These are phyloP conservation scores for Knoxdaviesia capensis DNA, from an alignment of 2,329 filamentous ascomycete species.

Conservation along the genomic window DNA sequence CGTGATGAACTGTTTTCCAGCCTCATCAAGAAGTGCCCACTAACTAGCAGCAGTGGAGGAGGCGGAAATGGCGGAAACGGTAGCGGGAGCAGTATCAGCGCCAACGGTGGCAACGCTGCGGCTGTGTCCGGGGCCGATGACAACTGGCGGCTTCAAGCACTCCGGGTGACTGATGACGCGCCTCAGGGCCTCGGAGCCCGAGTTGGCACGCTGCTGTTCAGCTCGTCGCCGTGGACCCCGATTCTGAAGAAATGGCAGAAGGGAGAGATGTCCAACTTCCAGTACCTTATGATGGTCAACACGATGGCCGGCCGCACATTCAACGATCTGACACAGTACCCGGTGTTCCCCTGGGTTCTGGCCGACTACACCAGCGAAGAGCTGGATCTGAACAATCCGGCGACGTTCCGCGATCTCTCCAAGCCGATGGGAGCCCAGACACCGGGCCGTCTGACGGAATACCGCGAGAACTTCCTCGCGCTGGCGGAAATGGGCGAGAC, in stretches of 20 bases:
- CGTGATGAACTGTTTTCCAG: slow-evolving; percentile 68
- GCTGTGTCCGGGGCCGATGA: slow-evolving; percentile 1
- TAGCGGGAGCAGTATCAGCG: too few relatives aligned
- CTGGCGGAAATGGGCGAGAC: slow-evolving; percentile 84
- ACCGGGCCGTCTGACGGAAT: slow-evolving; percentile 52
- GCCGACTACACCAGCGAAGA: slow-evolving; percentile 93
- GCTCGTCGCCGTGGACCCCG: slow-evolving; percentile 60
- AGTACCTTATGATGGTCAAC: slow-evolving; percentile 96
- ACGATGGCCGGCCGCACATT: slow-evolving; percentile 94
- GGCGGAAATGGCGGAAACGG: too few relatives aligned
- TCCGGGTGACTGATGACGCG: slow-evolving; percentile 25
- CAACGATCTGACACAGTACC: slow-evolving; percentile 95
- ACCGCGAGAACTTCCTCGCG: slow-evolving; percentile 66
- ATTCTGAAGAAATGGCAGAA: slow-evolving; percentile 78
- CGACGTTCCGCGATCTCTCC: slow-evolving; percentile 73
- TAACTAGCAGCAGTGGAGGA: background rate
- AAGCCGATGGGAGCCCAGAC: slow-evolving; percentile 95
- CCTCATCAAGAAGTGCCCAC: slow-evolving; percentile 55
- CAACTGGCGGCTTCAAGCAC: background rate
- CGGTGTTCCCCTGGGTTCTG: slow-evolving; percentile 92
- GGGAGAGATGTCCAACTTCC: slow-evolving; percentile 94
- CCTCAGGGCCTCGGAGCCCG: slow-evolving; percentile 48
- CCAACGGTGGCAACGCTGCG: too few relatives aligned
- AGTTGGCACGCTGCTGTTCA: slow-evolving; percentile 62
- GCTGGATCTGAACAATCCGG: slow-evolving; percentile 66